Conservation (phyloP, 2,329 filamentous ascomycete species). For the Phyllosticta citriasiana region DNA sequence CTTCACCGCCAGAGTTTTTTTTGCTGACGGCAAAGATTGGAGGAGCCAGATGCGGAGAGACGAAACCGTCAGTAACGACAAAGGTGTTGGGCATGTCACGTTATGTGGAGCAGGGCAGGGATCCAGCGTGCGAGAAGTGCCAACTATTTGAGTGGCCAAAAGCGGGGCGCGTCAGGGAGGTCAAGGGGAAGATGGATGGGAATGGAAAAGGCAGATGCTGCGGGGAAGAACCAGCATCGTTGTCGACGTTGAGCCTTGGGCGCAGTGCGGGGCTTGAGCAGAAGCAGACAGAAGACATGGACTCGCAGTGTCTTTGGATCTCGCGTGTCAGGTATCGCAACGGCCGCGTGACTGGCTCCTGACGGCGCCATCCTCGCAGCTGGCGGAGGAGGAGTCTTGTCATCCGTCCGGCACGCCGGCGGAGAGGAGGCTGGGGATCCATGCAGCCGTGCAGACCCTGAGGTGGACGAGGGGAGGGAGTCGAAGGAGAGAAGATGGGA, state of each 20-base stretch:
- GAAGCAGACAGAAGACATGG: too few species aligned
- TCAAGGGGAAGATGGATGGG: neutral
- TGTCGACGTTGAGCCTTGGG: neutral
- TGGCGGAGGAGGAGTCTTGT: neutral
- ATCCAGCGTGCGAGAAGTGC: neutral
- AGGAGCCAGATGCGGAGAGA: neutral
- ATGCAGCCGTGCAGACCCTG: neutral
- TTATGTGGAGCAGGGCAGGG: neutral
- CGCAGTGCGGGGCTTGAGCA: constrained; percentile 4
- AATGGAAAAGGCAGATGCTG: neutral
- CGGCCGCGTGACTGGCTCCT: constrained; percentile 5
- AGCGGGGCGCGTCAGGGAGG: neutral
- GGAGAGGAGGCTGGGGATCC: neutral
- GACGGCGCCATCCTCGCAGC: constrained; percentile 8
- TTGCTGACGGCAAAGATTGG: neutral
- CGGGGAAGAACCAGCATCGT: neutral
- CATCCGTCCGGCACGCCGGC: neutral
- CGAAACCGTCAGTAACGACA: neutral
- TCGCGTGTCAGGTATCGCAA: constrained; percentile 4
- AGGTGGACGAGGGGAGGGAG: neutral
- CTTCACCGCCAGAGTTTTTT: neutral
- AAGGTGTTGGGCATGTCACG: neutral
- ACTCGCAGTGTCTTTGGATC: neutral
- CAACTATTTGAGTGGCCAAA: neutral
- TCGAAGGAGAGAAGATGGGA: neutral